Base-by-base conservation (phyloP, 2,329 filamentous ascomycete species). In the Fusarium verrucosum region DNA sequence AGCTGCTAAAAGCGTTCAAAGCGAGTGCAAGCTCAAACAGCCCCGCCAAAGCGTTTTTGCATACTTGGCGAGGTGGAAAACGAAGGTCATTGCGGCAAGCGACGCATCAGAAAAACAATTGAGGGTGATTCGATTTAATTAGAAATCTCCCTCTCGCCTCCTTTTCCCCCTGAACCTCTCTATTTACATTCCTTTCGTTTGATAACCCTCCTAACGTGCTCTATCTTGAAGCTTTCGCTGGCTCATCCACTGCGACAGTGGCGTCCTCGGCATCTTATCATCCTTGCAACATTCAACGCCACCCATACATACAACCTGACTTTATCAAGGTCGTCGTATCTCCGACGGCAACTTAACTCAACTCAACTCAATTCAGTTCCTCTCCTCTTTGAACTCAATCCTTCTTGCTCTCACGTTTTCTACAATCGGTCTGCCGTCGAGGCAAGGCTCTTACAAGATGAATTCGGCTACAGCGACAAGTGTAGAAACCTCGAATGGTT, bases 401-500 rank as follows among this genome's bases (percentile, higher is more conserved):
- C 42, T 42, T 42, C n/a, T 33, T 50, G 28, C 51, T 41, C 30
- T 35, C 20, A 14, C 33, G 11, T 25, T 19, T 50, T 32, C 35
- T 36, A 25, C 49, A 14, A 62, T 49, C 36, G 43, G 59, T 65
- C 63, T 65, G 55, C 58, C 56, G 28, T 50, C 23, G 28, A 38
- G 65, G 58, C 67, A 61, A 58, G 44, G 30, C 43, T 64, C 37
- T 50, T 42, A 50, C 44, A 71, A 45, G 49, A 80, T 81, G 80
- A 79, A 78, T 58, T 78, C 79, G 62, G 75, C 78, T 46, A 81
- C 79, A 46, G 66, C 75, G 41, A 78, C 76, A 42, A 75, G 74
- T 63, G 69, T 72, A 60, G 72, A 76, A 61, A 68, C 70, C 52
- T 65, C 70, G 50, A 72, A 66, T 60, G 73, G 71, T 62, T 65